A percentile compares a stretch with the other conserved stretches of the same genome.
Conservation (phyloP, 495 filamentous ascomycete genomes). For the Xylaria bambusicola region DNA sequence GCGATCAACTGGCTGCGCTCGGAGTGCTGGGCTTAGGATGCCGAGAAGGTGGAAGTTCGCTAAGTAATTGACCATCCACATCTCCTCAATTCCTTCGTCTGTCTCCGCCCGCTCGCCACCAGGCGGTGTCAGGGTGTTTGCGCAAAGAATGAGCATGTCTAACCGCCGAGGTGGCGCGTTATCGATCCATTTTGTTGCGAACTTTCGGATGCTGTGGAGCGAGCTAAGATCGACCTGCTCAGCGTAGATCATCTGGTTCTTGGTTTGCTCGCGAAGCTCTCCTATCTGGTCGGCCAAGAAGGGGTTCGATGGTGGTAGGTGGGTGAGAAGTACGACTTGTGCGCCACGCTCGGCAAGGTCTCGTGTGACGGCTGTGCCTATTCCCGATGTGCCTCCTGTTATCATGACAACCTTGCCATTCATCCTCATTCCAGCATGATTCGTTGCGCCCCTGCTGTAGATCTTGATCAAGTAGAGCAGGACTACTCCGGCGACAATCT, state of each 20-base stretch:
- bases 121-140: conserved; percentile 68
- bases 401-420: conserved; percentile 91
- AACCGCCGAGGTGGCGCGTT: conserved; percentile 89
- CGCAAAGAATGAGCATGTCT: conserved; percentile 90
- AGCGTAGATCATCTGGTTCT: conserved; percentile 89
- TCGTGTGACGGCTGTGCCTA: conserved; percentile 74
- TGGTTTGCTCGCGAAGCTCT: conserved; percentile 76
- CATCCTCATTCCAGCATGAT: conserved; percentile 80
- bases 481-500: conserved; percentile 57
- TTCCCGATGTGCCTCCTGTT: conserved; percentile 92
- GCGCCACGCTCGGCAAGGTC: conserved; percentile 81
- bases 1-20: conserved; percentile 87
- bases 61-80: conserved; percentile 94
- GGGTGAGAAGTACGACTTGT: conserved; percentile 88
- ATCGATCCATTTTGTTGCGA: conserved; percentile 99
- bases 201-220: conserved; percentile 82
- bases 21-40: conserved; percentile 83
- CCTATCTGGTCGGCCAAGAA: conserved; percentile 92
- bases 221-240: conserved; percentile 90
- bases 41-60: conserved; percentile 93
- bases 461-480: conserved; percentile 69
- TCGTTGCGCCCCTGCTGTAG: conserved; percentile 75
- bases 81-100: conserved; percentile 77
- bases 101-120: conserved; percentile 57
- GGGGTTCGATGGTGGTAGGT: conserved; percentile 73